A percentile compares a stretch with the other conserved stretches of the same genome.
phyloP scores from a whole-genome alignment of 1,139 yeast genomes.

The Schizosaccharomyces versatilis region DNA sequence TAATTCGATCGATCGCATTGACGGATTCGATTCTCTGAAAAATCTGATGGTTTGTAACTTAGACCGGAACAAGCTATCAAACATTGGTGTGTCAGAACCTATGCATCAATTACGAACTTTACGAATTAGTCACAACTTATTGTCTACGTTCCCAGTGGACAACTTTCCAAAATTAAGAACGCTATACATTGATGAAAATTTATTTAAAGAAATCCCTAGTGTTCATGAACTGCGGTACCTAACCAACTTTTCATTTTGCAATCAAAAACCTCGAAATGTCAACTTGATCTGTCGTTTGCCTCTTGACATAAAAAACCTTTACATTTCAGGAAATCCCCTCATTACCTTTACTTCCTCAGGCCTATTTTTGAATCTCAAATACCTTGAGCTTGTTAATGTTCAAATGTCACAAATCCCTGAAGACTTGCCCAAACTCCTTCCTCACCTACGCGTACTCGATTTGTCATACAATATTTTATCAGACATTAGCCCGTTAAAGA shows the following conservation, averaged over 20 bases:
- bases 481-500: slow-evolving; percentile 15
- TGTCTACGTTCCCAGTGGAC: slow-evolving; percentile 10
- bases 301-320: slow-evolving; percentile 15
- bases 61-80: slow-evolving; percentile 10
- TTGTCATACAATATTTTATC: slow-evolving; percentile 18
- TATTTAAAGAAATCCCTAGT: slow-evolving; percentile 11
- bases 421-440: slow-evolving; percentile 14
- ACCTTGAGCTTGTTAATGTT: slow-evolving; percentile 18
- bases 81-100: slow-evolving; percentile 5
- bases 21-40: slow-evolving; percentile 14
- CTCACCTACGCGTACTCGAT: slow-evolving; percentile 19
- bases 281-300: slow-evolving; percentile 4
- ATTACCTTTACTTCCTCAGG: slow-evolving; percentile 13
- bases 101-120: slow-evolving; percentile 12
- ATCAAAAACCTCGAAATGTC: slow-evolving; percentile 7
- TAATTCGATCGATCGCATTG: slow-evolving; percentile 15
- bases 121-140: slow-evolving; percentile 10
- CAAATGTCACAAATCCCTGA: slow-evolving; percentile 16
- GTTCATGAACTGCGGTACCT: slow-evolving; percentile 9
- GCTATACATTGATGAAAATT: slow-evolving; percentile 15
- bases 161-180: slow-evolving; percentile 14
- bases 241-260: slow-evolving; percentile 13
- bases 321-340: slow-evolving; percentile 16
- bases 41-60: slow-evolving; percentile 11
- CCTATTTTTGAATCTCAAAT: slow-evolving; percentile 19